phyloP scores from a whole-genome alignment of 768 basidiomycete species.

The Tylopilus balloui region DNA sequence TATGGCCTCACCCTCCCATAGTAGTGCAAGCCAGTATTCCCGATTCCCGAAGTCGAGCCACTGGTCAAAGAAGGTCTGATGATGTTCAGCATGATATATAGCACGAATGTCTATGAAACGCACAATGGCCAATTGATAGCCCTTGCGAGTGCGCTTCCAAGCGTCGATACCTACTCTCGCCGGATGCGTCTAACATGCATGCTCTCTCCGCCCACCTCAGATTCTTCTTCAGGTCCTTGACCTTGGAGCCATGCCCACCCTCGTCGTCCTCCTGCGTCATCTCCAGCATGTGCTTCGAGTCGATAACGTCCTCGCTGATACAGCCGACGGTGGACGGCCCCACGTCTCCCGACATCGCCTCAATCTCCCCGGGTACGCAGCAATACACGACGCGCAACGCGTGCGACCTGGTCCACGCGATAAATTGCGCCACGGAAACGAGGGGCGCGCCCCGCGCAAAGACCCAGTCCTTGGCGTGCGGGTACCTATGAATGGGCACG shows the following conservation, averaged over 20 bases:
- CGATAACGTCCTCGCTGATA: constrained; percentile 58
- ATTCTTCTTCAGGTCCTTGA: constrained; percentile 62
- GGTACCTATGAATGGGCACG: constrained; percentile 55
- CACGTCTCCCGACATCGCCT: constrained; percentile 47
- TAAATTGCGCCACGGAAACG: constrained; percentile 45
- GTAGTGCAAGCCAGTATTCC: constrained; percentile 51
- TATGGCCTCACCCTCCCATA: constrained; percentile 7
- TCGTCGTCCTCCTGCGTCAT: constrained; percentile 35
- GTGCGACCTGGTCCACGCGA: constrained; percentile 40
- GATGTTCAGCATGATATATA: background rate
- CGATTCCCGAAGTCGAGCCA: constrained; percentile 55
- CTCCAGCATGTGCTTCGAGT: constrained; percentile 44
- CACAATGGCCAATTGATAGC: constrained; percentile 54
- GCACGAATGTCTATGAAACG: constrained; percentile 4
- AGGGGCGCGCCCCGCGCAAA: constrained; percentile 67
- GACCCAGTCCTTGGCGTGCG: constrained; percentile 46
- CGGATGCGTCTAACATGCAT: constrained; percentile 47
- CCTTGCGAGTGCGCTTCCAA: constrained; percentile 52
- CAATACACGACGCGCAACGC: constrained; percentile 54
- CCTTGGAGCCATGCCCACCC: constrained; percentile 36
- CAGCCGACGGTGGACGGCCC: constrained; percentile 59
- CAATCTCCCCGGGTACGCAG: constrained; percentile 50
- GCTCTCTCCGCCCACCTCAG: constrained; percentile 53
- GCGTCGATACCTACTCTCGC: constrained; percentile 41
- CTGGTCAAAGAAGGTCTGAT: constrained; percentile 43